Percentiles rank a stretch among this genome's conserved stretches.
Evolutionary conservation across 805 yeast genomes (phyloP).

Genomic region (Metschnikowia lunata): DNA sequence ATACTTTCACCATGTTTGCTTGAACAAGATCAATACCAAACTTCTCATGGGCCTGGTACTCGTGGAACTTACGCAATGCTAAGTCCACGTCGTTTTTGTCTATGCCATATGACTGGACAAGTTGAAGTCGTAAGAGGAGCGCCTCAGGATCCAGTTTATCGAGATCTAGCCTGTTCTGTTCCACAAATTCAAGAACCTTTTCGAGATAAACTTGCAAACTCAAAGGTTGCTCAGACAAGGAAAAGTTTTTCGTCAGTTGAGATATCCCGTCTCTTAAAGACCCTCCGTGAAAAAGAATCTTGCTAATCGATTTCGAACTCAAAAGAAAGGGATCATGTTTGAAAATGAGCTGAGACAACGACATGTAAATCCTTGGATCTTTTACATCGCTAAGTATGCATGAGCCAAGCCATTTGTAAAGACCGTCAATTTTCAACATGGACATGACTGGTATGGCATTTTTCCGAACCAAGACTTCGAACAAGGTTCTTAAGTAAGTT

Average conservation of each 20-base stretch:
- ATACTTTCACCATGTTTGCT: slow-evolving; percentile 36
- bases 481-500: not conserved
- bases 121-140: slow-evolving; percentile 27
- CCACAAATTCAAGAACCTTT: slow-evolving; percentile 19
- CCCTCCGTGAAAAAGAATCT: slow-evolving; percentile 3
- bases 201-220: slow-evolving; percentile 2
- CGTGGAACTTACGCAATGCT: slow-evolving; percentile 36
- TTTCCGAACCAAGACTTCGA: slow-evolving; percentile 7
- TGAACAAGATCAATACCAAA: slow-evolving; percentile 40
- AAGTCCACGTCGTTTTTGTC: slow-evolving; percentile 24
- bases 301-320: slow-evolving; percentile 12
- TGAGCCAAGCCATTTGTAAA: slow-evolving; percentile 6
- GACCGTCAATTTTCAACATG: slow-evolving; percentile 4
- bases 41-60: slow-evolving; percentile 35
- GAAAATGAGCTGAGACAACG: slow-evolving; percentile 14
- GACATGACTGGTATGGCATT: slow-evolving; percentile 1
- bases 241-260: not conserved
- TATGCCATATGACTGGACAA: slow-evolving; percentile 33
- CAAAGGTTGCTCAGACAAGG: not conserved
- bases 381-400: not conserved
- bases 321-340: slow-evolving; percentile 11
- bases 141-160: slow-evolving; percentile 25
- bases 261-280: not conserved
- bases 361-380: not conserved
- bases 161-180: slow-evolving; percentile 20